Evolutionary conservation across 108 stramenopile genomes (phyloP), one percentile per base, ranked within the genome.

Genomic region (Bacterosira constricta): DNA sequence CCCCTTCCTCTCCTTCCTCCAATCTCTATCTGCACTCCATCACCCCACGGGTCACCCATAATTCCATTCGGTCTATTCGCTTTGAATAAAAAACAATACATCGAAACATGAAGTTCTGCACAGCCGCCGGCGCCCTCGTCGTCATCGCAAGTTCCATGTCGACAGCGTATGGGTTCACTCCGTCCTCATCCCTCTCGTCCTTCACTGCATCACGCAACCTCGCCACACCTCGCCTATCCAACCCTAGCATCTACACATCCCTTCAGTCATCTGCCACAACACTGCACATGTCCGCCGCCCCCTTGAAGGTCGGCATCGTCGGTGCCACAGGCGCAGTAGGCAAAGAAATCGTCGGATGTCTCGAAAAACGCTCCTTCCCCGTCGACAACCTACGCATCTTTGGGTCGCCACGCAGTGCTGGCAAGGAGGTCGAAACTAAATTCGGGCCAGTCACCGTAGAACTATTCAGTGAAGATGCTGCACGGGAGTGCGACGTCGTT

Each of bases 321-420:
- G 98, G 98, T 41, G 97, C 97, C 39, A 97, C 98, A 6, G 98
- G 98, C 21, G 98, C 98, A 35, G 98, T 99, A 4, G 98, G 98
- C 2, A 91, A 95, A 69, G 98, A 99, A 80, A 92, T 99, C 63
- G 89, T 96, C 21, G 76, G 87, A 20, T 86, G 85, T 52, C 77
- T 99, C 57, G 92, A 93, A 50, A 86, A 86, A 53, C 83, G 93
- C 15, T 47, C 72, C 8, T 84, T 92, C 63, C 88, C 88, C 41
- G 93, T 96, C 23, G 80, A 73, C 21, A 59, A 71, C 35, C 87
- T 97, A 10, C 88, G 92, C 35, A 91, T 97, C 50, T 97, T 97
- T 78, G 96, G 93, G 39, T 85, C 86, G 31, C 80, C 69, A 47
- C 88, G 94, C 47, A 89, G 87, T 25, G 97, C 96, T 9, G 98